Conservation (phyloP, 2,329 filamentous ascomycete genomes). For the Chaetomium sp. region DNA sequence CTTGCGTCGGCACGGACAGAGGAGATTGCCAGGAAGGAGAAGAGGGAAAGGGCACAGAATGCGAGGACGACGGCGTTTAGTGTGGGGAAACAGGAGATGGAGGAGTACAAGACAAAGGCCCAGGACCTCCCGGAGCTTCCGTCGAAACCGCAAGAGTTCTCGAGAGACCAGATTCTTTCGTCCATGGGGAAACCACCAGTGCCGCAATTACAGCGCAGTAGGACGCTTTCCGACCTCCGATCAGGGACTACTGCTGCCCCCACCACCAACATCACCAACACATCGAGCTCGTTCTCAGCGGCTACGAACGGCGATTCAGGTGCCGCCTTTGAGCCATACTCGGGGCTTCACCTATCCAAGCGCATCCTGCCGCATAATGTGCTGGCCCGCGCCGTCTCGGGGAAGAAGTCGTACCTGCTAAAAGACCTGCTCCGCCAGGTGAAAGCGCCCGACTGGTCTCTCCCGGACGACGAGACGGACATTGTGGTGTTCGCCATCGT, state of each 20-base stretch:
- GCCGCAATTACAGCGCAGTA: slow-evolving; percentile 37
- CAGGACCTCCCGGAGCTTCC: slow-evolving; percentile 47
- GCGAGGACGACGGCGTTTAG: slow-evolving; percentile 51
- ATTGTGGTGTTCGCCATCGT: slow-evolving; percentile 85
- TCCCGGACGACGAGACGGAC: slow-evolving; percentile 78
- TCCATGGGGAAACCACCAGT: slow-evolving; percentile 25
- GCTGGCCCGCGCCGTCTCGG: slow-evolving; percentile 68
- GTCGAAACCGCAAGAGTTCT: slow-evolving; percentile 47
- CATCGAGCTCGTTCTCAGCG: slow-evolving; percentile 16
- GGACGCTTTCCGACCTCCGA: slow-evolving; percentile 33
- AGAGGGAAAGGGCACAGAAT: slow-evolving; percentile 45
- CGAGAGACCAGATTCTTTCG: slow-evolving; percentile 55
- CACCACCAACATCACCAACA: no score
- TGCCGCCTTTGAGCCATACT: slow-evolving; percentile 74
- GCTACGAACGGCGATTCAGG: slow-evolving; percentile 18
- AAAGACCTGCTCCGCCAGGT: slow-evolving; percentile 75
- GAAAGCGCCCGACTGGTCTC: slow-evolving; percentile 73
- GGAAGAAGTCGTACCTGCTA: slow-evolving; percentile 70
- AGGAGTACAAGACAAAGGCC: slow-evolving; percentile 52
- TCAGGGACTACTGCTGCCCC: slow-evolving; percentile 4
- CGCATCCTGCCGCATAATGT: slow-evolving; percentile 76
- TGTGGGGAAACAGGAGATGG: slow-evolving; percentile 52
- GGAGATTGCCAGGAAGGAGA: slow-evolving; percentile 45
- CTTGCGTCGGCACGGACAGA: slow-evolving; percentile 63
- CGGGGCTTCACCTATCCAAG: slow-evolving; percentile 73